Conservation (phyloP, 352 stramenopile species). For the Phytopythium sindhum region DNA sequence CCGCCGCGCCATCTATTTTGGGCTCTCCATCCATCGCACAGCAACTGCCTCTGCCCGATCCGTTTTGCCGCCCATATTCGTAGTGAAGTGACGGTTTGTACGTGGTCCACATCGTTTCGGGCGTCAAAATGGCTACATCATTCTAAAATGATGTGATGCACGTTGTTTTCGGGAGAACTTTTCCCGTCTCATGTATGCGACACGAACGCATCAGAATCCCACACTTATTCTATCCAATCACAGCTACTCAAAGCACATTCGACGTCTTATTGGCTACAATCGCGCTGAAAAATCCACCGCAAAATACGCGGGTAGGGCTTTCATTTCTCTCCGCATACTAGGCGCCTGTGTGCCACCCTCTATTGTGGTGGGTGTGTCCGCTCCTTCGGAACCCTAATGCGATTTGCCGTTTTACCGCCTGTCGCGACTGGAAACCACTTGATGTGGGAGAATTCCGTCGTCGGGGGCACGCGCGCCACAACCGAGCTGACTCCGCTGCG, state of each 20-base stretch:
- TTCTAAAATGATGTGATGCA: not conserved
- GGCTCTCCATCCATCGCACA: not conserved
- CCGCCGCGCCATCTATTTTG: not conserved
- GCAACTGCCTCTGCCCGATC: not conserved
- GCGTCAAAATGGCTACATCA: not conserved
- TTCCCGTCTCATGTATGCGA: not conserved
- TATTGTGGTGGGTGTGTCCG: not conserved
- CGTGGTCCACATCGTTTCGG: not conserved
- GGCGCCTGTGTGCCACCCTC: not conserved
- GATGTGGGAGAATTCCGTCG: too few relatives aligned
- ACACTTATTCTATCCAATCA: not conserved
- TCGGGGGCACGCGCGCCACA: not conserved
- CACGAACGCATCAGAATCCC: too few relatives aligned
- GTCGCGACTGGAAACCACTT: too few relatives aligned
- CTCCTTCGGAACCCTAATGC: too few relatives aligned
- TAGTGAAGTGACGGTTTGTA: too few relatives aligned
- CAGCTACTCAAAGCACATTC: not conserved
- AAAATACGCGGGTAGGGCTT: not conserved
- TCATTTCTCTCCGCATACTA: not conserved
- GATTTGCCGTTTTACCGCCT: not conserved
- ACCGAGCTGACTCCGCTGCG: conserved; percentile 21
- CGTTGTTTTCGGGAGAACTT: not conserved
- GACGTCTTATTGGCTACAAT: not conserved
- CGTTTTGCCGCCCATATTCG: too few relatives aligned
- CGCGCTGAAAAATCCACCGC: not conserved